These are phyloP conservation scores for Rhodotorula paludigena DNA, from an alignment of 768 basidiomycete species.

Conservation along the genomic window DNA sequence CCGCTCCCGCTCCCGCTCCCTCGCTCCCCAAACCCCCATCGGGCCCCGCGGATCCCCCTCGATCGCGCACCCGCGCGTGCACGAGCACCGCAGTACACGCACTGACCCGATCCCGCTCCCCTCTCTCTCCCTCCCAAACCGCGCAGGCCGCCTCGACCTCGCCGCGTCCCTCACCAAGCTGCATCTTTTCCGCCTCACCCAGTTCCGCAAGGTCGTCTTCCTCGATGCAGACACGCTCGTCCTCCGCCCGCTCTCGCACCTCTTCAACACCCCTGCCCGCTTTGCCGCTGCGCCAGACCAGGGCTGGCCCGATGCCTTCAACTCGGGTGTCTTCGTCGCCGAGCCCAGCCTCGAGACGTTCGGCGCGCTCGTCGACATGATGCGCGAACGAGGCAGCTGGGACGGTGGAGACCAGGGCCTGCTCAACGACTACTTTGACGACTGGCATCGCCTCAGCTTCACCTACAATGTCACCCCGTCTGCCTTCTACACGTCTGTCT, in stretches of 20 bases:
- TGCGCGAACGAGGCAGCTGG: constrained; percentile 78
- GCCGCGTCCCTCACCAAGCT: constrained; percentile 91
- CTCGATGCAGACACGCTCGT: constrained; percentile 90
- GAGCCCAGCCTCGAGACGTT: constrained; percentile 80
- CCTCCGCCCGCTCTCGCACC: constrained; percentile 78
- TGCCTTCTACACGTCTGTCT: constrained; percentile 84
- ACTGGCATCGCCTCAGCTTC: constrained; percentile 92
- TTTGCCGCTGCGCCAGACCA: constrained; percentile 94
- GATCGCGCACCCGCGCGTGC: neutral
- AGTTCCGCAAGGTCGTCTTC: constrained; percentile 80
- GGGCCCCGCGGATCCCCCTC: neutral
- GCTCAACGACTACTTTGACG: constrained; percentile 70
- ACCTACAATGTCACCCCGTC: constrained; percentile 98
- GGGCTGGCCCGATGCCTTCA: constrained; percentile 99
- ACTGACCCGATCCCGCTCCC: neutral
- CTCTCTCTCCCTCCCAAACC: neutral
- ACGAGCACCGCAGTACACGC: neutral
- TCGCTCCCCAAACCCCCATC: neutral
- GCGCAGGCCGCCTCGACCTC: constrained; percentile 84
- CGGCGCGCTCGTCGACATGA: constrained; percentile 61
- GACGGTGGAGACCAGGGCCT: constrained; percentile 99
- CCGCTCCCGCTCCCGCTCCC: neutral
- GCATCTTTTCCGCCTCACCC: constrained; percentile 85
- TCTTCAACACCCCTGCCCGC: constrained; percentile 68
- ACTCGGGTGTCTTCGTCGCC: constrained; percentile 89